Conservation (phyloP, 352 stramenopile genomes). For the Plasmopara halstedii region DNA sequence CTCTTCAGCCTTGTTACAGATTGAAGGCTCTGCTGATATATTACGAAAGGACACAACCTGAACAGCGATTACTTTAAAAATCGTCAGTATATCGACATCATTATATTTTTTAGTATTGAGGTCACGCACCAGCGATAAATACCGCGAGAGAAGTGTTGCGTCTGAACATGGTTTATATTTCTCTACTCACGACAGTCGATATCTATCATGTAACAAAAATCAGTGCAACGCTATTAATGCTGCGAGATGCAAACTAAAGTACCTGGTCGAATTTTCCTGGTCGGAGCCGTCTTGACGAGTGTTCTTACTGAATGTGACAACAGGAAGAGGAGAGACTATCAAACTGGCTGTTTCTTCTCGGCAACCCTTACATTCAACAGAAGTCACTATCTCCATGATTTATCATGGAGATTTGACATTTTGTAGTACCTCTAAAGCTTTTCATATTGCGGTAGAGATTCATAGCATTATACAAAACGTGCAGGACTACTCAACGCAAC, state of each 20-base stretch:
- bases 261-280: conserved; percentile 10
- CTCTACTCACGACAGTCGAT: conserved; percentile 10
- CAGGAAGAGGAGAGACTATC: conserved; percentile 9
- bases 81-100: neutral
- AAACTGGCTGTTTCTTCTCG: conserved; percentile 14
- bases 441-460: too few species aligned
- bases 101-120: neutral
- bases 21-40: conserved; percentile 7
- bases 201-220: neutral
- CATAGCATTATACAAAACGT: too few species aligned
- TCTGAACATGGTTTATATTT: conserved; percentile 17
- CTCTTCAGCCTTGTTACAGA: conserved; percentile 28
- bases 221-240: conserved; percentile 1
- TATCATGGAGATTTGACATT: neutral
- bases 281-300: conserved; percentile 2
- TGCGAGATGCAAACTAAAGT: neutral
- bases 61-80: conserved; percentile 9
- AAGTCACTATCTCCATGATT: neutral
- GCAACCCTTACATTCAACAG: neutral
- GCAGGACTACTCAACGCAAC: too few species aligned
- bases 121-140: conserved; percentile 19
- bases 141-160: conserved; percentile 20
- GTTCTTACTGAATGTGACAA: conserved; percentile 10
- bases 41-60: conserved; percentile 15
- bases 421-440: neutral